phyloP scores from a whole-genome alignment of 352 stramenopile species.

The Saprolegnia diclina region DNA sequence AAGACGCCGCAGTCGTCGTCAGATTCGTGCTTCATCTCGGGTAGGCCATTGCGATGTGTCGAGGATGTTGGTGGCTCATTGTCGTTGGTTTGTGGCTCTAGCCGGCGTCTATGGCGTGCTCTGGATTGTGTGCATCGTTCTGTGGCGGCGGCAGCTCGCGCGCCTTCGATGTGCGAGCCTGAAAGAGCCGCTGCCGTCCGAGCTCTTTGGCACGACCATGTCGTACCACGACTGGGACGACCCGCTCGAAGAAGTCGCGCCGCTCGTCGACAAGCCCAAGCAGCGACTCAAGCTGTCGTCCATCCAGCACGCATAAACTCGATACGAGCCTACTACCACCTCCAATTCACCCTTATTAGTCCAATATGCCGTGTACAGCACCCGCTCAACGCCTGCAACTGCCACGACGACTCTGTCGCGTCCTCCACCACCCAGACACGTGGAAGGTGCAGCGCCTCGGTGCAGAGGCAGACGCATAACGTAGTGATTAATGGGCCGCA shows the following conservation, averaged over 20 bases:
- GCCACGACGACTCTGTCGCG: background rate
- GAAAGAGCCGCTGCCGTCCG: conserved; percentile 19
- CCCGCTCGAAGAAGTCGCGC: conserved; percentile 13
- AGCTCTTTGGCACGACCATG: conserved; percentile 26
- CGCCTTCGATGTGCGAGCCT: background rate
- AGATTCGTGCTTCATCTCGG: conserved; percentile 71
- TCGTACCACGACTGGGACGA: conserved; percentile 24
- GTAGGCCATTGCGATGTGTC: conserved; percentile 31
- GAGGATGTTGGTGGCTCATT: background rate
- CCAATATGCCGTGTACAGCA: no score
- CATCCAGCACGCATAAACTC: conserved; percentile 20
- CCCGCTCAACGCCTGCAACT: no score
- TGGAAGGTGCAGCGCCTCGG: background rate
- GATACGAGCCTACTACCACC: background rate
- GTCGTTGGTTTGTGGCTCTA: conserved; percentile 13
- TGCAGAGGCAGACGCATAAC: background rate
- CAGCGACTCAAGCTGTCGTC: conserved; percentile 10
- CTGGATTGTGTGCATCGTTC: conserved; percentile 17
- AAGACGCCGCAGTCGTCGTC: conserved; percentile 68
- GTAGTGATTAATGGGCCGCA: background rate
- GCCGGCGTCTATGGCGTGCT: conserved; percentile 21
- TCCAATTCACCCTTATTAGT: background rate
- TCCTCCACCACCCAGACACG: background rate
- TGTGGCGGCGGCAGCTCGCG: conserved; percentile 21
- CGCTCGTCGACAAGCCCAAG: conserved; percentile 2